Evolutionary conservation across 1,284 basidiomycete genomes (phyloP).

Genomic region (Leccinum angustisporum): DNA sequence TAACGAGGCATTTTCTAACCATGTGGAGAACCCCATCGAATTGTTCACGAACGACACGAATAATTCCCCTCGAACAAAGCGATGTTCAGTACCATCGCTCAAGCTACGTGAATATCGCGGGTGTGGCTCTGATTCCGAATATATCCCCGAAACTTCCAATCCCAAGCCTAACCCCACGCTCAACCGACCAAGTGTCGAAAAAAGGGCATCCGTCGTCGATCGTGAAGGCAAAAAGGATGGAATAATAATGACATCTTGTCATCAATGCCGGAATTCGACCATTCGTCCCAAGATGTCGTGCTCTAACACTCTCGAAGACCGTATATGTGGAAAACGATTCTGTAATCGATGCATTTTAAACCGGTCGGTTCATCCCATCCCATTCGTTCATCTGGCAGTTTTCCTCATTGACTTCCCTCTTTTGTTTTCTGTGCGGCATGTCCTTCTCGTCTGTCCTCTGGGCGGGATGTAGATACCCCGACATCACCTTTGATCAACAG

Average conservation of each 20-base stretch:
- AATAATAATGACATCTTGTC: conserved; percentile 21
- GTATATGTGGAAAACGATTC: conserved; percentile 31
- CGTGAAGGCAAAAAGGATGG: not conserved
- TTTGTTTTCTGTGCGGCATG: not conserved
- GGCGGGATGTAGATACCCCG: conserved; percentile 26
- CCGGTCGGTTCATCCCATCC: conserved; percentile 23
- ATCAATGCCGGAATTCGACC: conserved; percentile 26
- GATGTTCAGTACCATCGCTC: conserved; percentile 17
- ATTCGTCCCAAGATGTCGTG: conserved; percentile 32
- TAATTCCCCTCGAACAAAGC: conserved; percentile 2
- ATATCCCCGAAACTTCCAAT: conserved; percentile 12
- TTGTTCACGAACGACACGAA: not conserved
- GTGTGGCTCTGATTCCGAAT: conserved; percentile 18
- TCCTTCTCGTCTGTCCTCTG: not conserved
- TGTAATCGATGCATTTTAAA: conserved; percentile 28
- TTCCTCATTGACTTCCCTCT: conserved; percentile 7
- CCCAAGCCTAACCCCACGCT: conserved; percentile 3
- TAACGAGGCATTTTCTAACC: conserved; percentile 1
- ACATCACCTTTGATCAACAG: conserved; percentile 29
- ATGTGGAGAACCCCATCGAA: not conserved
- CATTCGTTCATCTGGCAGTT: not conserved
- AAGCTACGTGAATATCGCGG: conserved; percentile 15
- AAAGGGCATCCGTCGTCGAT: not conserved
- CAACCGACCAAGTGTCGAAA: conserved; percentile 4
- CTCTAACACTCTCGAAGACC: conserved; percentile 19